Evolutionary conservation across 2,329 filamentous ascomycete species (phyloP).

Genomic region (Cladosporium colombiae): DNA sequence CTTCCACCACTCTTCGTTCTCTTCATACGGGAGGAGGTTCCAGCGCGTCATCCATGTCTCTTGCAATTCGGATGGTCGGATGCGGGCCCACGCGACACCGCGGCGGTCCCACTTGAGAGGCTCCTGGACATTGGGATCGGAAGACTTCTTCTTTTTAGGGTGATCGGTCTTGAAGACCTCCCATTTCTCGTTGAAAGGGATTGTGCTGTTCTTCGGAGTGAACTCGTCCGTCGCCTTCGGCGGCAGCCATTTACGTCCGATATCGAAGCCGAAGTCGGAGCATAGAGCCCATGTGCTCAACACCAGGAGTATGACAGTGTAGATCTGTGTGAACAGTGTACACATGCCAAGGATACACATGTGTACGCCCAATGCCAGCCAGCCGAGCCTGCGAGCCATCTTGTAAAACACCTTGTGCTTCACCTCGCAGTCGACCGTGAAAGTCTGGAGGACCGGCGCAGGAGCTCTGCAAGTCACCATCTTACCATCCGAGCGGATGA

Average conservation of each 20-base stretch:
- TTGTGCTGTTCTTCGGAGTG: neutral
- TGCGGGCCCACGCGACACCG: slow-evolving; percentile 1
- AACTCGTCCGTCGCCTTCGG: neutral
- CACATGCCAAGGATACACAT: slow-evolving; percentile 17
- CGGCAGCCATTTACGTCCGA: neutral
- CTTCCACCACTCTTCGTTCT: neutral
- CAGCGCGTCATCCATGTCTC: slow-evolving; percentile 1
- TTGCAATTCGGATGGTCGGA: neutral
- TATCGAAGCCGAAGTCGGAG: neutral
- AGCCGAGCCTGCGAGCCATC: neutral
- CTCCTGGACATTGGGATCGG: too few relatives aligned
- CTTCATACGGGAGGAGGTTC: slow-evolving; percentile 7
- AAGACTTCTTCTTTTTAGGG: neutral
- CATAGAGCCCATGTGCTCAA: slow-evolving; percentile 10
- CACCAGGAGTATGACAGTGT: slow-evolving; percentile 3
- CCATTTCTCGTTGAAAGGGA: slow-evolving; percentile 8
- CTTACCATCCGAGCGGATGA: slow-evolving; percentile 10
- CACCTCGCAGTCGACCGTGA: neutral
- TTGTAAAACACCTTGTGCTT: neutral
- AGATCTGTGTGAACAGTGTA: slow-evolving; percentile 13
- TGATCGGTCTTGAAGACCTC: neutral
- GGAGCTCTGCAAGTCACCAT: slow-evolving; percentile 9
- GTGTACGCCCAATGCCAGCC: slow-evolving; percentile 9
- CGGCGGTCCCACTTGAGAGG: neutral
- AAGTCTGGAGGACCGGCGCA: neutral